These are phyloP conservation scores for Patellifolia procumbens DNA, from an alignment of 179 eudicot species.

Conservation along the genomic window DNA sequence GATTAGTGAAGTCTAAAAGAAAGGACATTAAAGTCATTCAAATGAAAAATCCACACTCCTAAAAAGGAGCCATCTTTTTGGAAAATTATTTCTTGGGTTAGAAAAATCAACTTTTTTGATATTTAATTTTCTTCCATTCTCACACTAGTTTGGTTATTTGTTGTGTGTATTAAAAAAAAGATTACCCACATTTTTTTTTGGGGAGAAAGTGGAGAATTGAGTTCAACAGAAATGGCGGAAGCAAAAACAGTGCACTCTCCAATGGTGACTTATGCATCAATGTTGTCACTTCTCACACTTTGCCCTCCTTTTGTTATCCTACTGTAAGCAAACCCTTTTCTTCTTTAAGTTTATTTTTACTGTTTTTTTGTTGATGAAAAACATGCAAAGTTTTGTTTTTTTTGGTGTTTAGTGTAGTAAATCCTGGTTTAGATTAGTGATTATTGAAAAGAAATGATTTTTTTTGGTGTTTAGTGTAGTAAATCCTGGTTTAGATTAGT, in stretches of 20 bases:
- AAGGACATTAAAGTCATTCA: neutral
- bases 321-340: constrained; percentile 46
- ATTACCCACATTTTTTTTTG: neutral
- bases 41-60: neutral
- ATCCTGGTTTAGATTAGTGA: constrained; percentile 13
- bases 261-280: constrained; percentile 70
- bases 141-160: neutral
- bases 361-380: neutral
- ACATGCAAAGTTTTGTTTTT: constrained; percentile 3
- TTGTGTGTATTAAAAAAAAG: neutral
- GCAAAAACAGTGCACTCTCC: constrained; percentile 74
- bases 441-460: neutral
- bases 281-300: constrained; percentile 77
- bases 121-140: neutral
- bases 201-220: neutral
- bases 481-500: constrained; percentile 11
- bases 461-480: neutral
- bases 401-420: neutral
- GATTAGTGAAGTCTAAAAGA: too few relatives aligned
- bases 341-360: neutral
- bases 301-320: constrained; percentile 97
- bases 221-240: constrained; percentile 39
- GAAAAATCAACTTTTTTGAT: neutral
- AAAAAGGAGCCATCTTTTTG: neutral
- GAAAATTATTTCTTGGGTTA: neutral